Evolutionary conservation across 352 stramenopile genomes (phyloP).

Genomic region (Pythium aristosporum): DNA sequence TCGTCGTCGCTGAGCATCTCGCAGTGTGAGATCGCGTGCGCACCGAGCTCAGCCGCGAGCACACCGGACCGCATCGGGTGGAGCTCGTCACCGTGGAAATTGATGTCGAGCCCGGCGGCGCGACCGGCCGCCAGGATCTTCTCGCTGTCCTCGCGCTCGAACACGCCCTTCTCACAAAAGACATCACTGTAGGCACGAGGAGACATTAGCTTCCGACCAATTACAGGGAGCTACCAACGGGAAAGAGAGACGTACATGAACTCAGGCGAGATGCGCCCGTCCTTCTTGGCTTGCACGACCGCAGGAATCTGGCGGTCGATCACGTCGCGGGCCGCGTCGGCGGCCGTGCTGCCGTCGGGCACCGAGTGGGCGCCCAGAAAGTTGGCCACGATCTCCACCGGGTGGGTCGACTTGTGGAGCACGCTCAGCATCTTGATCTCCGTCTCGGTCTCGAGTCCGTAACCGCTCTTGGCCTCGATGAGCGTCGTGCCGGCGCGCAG

Average conservation of each 20-base stretch:
- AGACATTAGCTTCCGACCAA: neutral
- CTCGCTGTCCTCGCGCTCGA: conserved; percentile 74
- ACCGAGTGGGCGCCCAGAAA: conserved; percentile 78
- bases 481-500: conserved; percentile 71
- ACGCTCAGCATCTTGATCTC: conserved; percentile 88
- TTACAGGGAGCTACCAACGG: neutral
- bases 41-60: conserved; percentile 55
- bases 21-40: conserved; percentile 71
- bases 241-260: conserved; percentile 50
- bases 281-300: conserved; percentile 59
- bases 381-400: conserved; percentile 79
- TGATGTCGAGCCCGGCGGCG: conserved; percentile 68
- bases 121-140: conserved; percentile 70
- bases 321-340: conserved; percentile 66
- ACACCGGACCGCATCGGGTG: conserved; percentile 66
- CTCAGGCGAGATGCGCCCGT: conserved; percentile 72
- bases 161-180: conserved; percentile 87
- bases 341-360: conserved; percentile 65
- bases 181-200: conserved; percentile 39
- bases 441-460: conserved; percentile 77
- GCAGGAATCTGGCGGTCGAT: conserved; percentile 74
- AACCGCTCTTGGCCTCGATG: conserved; percentile 82
- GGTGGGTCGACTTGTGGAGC: conserved; percentile 54
- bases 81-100: conserved; percentile 86
- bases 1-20: conserved; percentile 73